These are phyloP conservation scores for Arctium minus DNA, from an alignment of 129 eudicot species.

Conservation along the genomic window DNA sequence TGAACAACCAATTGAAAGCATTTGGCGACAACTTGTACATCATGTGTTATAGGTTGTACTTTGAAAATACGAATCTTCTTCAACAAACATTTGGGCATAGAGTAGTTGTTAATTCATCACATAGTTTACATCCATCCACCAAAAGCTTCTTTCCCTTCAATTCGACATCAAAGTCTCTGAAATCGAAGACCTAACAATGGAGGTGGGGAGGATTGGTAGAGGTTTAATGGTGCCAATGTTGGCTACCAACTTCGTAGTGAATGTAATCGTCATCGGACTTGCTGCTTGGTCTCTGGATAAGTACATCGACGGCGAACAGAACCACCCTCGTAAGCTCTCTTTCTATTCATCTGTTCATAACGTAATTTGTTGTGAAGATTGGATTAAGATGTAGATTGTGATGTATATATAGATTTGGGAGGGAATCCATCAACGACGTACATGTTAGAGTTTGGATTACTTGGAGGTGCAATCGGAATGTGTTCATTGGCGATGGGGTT, in stretches of 20 bases:
- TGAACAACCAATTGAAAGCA: background rate
- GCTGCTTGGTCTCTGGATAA: conserved; percentile 84
- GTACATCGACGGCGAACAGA: conserved; percentile 73
- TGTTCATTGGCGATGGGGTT: conserved; percentile 56
- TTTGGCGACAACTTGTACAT: background rate
- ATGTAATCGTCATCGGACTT: conserved; percentile 58
- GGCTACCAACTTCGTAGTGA: conserved; percentile 52
- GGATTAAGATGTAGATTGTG: background rate
- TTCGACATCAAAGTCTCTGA: background rate
- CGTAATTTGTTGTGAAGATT: background rate
- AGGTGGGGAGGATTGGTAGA: conserved; percentile 55
- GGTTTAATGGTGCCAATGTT: conserved; percentile 61
- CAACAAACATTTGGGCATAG: conserved; percentile 28
- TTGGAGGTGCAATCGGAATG: conserved; percentile 65
- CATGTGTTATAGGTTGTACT: background rate
- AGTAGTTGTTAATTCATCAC: conserved; percentile 26
- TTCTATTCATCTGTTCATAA: background rate
- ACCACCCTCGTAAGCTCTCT: conserved; percentile 56
- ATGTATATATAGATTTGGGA: conserved; percentile 51
- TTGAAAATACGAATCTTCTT: background rate
- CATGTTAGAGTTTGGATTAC: conserved; percentile 58
- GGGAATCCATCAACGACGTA: conserved; percentile 80
- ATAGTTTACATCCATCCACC: conserved; percentile 20
- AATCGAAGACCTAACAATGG: conserved; percentile 31
- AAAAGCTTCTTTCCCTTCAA: conserved; percentile 11